Base-by-base conservation (phyloP, 139 green algal genomes). In the Chlorella sp. region DNA sequence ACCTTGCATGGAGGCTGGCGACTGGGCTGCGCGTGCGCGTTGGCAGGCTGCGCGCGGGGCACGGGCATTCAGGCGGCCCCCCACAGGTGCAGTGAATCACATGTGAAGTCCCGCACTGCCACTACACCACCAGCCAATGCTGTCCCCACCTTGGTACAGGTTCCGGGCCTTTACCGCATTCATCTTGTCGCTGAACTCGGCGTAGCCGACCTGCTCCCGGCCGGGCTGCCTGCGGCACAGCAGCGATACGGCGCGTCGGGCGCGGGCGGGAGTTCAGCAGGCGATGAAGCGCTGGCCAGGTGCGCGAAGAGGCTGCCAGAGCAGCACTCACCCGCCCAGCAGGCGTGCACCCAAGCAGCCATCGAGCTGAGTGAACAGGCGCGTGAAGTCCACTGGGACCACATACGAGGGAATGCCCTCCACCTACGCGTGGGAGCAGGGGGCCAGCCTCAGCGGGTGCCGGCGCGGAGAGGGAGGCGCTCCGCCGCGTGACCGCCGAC, bases 111-210 rank as follows among this genome's bases (percentile, higher is more conserved):
- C n/a, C n/a, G n/a, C n/a, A n/a, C n/a, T n/a, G n/a, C n/a, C n/a
- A n/a, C n/a, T n/a, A n/a, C n/a, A n/a, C n/a, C n/a, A n/a, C n/a
- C n/a, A n/a, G n/a, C n/a, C n/a, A n/a, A n/a, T n/a, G n/a, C n/a
- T n/a, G n/a, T n/a, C n/a, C 68, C 68, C 65, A 25, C 68, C 68
- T 33, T 75, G 68, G 36, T 75, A 75, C 38, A 65, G 48, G 53
- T 75, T 75, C 51, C 50, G 65, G 38, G 68, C 68, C 38, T 75
- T 75, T 36, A 33, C 50, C 35, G 68, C 68, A n/a, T 61, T 75
- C 51, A 75, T 65, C 68, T 75, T 75, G 68, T 75, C 68, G 5
- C 51, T 45, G 31, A 77, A 77, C n/a, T 77, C 71, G 41, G 35
- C 71, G 17, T 67, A 77, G 29, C 71, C 71, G 3, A 77, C 33